These are phyloP conservation scores for Fremontodendron californicum DNA, from an alignment of 345 rosid genomes.

Conservation along the genomic window DNA sequence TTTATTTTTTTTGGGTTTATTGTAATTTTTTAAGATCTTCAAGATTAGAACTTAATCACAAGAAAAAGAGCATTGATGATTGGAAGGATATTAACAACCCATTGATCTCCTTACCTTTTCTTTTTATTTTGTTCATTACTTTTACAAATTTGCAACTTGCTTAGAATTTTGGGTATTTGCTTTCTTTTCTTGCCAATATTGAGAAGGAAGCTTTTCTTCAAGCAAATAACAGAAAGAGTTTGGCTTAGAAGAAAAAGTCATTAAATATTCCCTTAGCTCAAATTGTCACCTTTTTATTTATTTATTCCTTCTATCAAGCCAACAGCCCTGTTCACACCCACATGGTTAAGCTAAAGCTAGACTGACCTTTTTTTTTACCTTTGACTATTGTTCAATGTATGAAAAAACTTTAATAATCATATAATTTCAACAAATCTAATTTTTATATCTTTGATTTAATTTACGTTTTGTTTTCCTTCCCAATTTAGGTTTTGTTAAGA, in stretches of 20 bases:
- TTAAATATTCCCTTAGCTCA: background rate
- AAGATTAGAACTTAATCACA: background rate
- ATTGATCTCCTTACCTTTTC: background rate
- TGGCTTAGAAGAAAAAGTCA: background rate
- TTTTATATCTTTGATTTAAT: background rate
- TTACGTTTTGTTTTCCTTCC: no score
- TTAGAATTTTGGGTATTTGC: background rate
- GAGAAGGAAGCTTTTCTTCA: background rate
- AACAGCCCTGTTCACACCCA: no score
- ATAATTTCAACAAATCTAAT: no score
- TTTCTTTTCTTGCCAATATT: background rate
- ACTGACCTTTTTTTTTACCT: no score
- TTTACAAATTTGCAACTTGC: background rate
- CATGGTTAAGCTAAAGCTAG: no score
- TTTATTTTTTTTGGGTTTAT: no score
- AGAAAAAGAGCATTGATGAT: background rate
- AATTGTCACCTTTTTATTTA: background rate
- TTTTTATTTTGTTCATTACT: background rate
- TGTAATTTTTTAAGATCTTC: background rate
- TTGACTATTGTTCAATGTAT: no score
- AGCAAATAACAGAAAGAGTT: background rate
- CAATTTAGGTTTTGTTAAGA: background rate
- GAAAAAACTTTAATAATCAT: no score
- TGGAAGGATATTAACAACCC: background rate
- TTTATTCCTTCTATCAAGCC: no score